Base-by-base conservation (phyloP, 257 asterid genomes). In the Gentiana dahurica region DNA sequence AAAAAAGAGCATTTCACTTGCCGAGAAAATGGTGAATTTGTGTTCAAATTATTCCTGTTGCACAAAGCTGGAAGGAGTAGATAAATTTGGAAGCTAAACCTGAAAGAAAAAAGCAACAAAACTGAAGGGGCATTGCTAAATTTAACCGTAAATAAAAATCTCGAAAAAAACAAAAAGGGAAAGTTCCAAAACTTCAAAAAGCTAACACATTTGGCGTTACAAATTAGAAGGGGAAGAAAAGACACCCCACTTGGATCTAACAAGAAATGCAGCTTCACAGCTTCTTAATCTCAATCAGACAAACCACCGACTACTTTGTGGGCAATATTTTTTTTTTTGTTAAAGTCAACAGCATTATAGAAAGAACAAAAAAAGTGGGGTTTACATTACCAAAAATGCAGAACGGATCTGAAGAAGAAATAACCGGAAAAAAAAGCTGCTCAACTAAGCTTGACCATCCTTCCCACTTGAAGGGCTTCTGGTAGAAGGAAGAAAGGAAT, bases 361-460 rank as follows among this genome's bases (percentile, higher is more conserved):
- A 47, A 2, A 8, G 24, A 34, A 11, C n/a, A 35, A 9, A 8
- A 35, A 47, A 36, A 8, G n/a, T 11, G 48, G 68, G 38, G 33
- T 24, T 8, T 48, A 12, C 15, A 60, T 41, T 58, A 51, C 70
- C 55, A 34, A 13, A 53, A 47, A 36, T 47, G 55, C 43, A 47
- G n/a, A 55, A 63, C 5, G 54, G 68, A 63, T 63, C 68, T 63
- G 56, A 46, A 34, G 61, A 51, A 46, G 55, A 3, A 41, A 36
- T 35, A 44, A 43, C 39, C 51, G 12, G 12, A 52, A 12, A 24
- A 45, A 58, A 12, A 24, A 45, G 55, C 15, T 5, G 60, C 51
- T 51, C 59, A 41, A 44, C 69, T 45, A 51, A 54, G 52, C 36
- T 65, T 0, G 49, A 47, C 36, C 54, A 44, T 33, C 24, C 13